These are phyloP conservation scores for Trichoderma sp. DNA, from an alignment of 2,329 filamentous ascomycete species.

Conservation along the genomic window DNA sequence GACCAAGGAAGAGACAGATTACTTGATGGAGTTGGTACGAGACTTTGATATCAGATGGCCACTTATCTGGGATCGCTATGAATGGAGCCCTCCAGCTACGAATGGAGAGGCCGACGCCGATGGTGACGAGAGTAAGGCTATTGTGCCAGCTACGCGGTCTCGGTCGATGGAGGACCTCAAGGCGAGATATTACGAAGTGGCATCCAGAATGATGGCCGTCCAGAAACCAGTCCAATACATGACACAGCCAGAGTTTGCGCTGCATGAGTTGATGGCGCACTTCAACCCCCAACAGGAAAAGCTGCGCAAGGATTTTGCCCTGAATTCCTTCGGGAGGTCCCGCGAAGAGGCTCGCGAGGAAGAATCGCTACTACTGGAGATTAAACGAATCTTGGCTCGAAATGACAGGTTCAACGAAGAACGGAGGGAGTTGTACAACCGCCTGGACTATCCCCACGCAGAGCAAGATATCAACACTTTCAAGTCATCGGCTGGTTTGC, in stretches of 20 bases:
- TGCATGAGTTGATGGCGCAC: conserved; percentile 81
- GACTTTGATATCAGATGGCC: conserved; percentile 89
- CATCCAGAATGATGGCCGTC: conserved; percentile 75
- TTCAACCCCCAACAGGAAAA: conserved; percentile 81
- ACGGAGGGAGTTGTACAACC: conserved; percentile 78
- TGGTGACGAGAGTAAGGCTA: conserved; percentile 49
- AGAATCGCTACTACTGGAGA: conserved; percentile 80
- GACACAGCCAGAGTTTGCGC: conserved; percentile 77
- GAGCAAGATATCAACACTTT: conserved; percentile 72
- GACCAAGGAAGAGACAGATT: conserved; percentile 92
- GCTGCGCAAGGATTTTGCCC: conserved; percentile 79
- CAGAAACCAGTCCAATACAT: conserved; percentile 81
- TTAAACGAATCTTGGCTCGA: conserved; percentile 85
- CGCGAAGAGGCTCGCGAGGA: conserved; percentile 91
- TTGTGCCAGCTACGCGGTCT: conserved; percentile 50
- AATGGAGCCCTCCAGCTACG: conserved; percentile 55
- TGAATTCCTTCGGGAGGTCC: conserved; percentile 72
- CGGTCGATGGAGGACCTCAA: conserved; percentile 90
- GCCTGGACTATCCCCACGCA: conserved; percentile 75
- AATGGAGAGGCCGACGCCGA: conserved; percentile 46
- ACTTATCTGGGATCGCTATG: conserved; percentile 88
- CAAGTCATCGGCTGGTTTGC: conserved; percentile 76
- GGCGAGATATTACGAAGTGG: conserved; percentile 82
- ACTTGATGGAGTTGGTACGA: conserved; percentile 70
- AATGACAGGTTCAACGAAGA: conserved; percentile 85